phyloP scores from a whole-genome alignment of 2,329 filamentous ascomycete genomes.

The Colletotrichum paranaense region DNA sequence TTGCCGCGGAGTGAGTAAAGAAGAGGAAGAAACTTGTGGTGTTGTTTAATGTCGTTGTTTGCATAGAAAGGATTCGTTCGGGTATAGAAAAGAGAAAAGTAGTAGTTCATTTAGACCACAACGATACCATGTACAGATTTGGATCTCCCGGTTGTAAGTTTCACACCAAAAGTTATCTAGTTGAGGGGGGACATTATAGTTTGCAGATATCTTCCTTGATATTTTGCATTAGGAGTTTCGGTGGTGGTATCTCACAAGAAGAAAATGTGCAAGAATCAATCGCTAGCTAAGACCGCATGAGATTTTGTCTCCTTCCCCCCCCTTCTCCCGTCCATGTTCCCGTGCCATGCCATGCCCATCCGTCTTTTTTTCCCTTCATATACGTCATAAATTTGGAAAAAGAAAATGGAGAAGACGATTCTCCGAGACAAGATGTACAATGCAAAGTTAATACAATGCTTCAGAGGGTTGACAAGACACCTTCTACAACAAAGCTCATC shows the following conservation, averaged over 20 bases:
- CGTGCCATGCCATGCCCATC: not conserved
- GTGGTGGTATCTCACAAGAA: constrained; percentile 24
- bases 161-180: not conserved
- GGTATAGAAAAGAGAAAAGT: constrained; percentile 11
- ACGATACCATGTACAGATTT: constrained; percentile 29
- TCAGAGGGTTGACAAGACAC: not conserved
- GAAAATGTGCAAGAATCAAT: constrained; percentile 4
- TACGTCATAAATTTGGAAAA: constrained; percentile 8
- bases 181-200: not conserved
- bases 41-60: too few species aligned
- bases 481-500: constrained; percentile 6
- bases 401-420: not conserved
- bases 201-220: not conserved
- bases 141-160: not conserved
- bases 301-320: not conserved
- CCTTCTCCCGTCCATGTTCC: not conserved
- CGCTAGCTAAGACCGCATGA: constrained; percentile 3
- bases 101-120: constrained; percentile 29
- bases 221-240: constrained; percentile 8
- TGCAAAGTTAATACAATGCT: constrained; percentile 2
- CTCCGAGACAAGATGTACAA: constrained; percentile 10
- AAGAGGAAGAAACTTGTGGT: not conserved
- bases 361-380: constrained; percentile 4
- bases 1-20: not conserved
- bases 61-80: not conserved